Conservation (phyloP, 352 stramenopile genomes). For the Phytophthora sansomeana region DNA sequence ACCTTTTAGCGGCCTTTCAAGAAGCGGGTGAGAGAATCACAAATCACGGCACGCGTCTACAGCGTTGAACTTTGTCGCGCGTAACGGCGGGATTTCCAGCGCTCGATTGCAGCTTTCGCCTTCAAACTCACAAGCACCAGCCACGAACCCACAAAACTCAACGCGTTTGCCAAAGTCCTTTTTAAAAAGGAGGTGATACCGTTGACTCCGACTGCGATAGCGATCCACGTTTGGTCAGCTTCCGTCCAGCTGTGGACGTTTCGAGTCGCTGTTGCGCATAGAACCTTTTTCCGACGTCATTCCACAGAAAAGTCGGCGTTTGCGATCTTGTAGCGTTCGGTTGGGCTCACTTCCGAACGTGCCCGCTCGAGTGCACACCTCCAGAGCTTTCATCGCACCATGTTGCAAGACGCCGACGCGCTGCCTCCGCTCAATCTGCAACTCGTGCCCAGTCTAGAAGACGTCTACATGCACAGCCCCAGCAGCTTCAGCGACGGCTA, state of each 20-base stretch:
- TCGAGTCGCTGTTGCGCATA: background rate
- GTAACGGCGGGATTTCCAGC: slow-evolving; percentile 11
- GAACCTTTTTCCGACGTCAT: background rate
- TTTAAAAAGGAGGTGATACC: too few species aligned
- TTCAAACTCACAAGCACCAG: background rate
- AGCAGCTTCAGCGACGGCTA: slow-evolving; percentile 19
- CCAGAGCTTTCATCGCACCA: slow-evolving; percentile 3
- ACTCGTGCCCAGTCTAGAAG: slow-evolving; percentile 36
- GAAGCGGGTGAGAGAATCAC: slow-evolving; percentile 10
- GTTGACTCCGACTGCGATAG: too few species aligned
- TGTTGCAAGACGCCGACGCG: slow-evolving; percentile 33
- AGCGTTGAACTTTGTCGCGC: slow-evolving; percentile 24
- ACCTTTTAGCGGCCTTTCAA: slow-evolving; percentile 26
- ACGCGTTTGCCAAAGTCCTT: background rate
- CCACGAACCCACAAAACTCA: background rate
- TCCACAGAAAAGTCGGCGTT: slow-evolving; percentile 17
- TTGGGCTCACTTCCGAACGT: slow-evolving; percentile 32
- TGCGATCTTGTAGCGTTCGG: slow-evolving; percentile 34
- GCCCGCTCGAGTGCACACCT: slow-evolving; percentile 15
- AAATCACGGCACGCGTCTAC: slow-evolving; percentile 24
- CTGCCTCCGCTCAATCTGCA: slow-evolving; percentile 43
- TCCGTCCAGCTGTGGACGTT: too few species aligned
- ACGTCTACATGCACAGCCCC: slow-evolving; percentile 50
- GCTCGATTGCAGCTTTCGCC: background rate
- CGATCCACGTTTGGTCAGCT: too few species aligned